Percentiles rank a stretch among this genome's conserved stretches.
Conservation (phyloP, 2,329 filamentous ascomycete genomes). For the Pyrenophora graminea region DNA sequence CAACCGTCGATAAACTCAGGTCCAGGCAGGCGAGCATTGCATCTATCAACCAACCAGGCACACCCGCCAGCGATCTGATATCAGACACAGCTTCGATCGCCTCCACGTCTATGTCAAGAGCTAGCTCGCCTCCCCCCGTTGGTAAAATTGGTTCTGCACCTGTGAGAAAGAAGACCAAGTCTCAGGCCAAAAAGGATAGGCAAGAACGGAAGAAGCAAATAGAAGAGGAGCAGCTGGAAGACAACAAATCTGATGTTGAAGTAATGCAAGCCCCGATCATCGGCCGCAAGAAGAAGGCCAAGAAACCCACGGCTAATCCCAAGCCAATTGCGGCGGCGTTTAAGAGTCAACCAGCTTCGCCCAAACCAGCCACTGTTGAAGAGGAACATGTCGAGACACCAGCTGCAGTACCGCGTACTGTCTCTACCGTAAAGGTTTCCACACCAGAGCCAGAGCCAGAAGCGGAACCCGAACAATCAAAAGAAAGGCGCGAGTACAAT, state of each 20-base stretch:
- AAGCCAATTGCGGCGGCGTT: conserved; percentile 28
- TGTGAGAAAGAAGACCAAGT: conserved; percentile 73
- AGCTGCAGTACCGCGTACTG: conserved; percentile 22
- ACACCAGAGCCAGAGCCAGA: conserved; percentile 27
- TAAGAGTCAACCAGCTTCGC: conserved; percentile 37
- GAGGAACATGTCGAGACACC: conserved; percentile 30
- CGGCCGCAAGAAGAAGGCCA: conserved; percentile 83
- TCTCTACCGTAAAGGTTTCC: conserved; percentile 25
- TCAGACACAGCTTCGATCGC: conserved; percentile 78
- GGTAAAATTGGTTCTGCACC: conserved; percentile 70
- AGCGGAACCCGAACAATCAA: conserved; percentile 34
- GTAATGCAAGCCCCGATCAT: conserved; percentile 70
- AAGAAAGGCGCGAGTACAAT: conserved; percentile 36
- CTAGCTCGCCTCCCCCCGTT: conserved; percentile 68
- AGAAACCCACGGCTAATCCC: conserved; percentile 58
- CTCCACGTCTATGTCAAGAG: conserved; percentile 72
- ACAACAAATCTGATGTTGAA: conserved; percentile 56
- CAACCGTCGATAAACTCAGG: conserved; percentile 48
- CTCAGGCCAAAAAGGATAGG: conserved; percentile 75
- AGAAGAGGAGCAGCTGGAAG: conserved; percentile 60
- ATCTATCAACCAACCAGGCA: conserved; percentile 68
- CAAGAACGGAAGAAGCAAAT: conserved; percentile 64
- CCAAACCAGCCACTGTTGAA: conserved; percentile 34
- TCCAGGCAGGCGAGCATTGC: conserved; percentile 60
- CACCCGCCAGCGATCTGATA: conserved; percentile 72